Base-by-base conservation (phyloP, 2,329 filamentous ascomycete genomes). In the Sclerotinia subarctica region DNA sequence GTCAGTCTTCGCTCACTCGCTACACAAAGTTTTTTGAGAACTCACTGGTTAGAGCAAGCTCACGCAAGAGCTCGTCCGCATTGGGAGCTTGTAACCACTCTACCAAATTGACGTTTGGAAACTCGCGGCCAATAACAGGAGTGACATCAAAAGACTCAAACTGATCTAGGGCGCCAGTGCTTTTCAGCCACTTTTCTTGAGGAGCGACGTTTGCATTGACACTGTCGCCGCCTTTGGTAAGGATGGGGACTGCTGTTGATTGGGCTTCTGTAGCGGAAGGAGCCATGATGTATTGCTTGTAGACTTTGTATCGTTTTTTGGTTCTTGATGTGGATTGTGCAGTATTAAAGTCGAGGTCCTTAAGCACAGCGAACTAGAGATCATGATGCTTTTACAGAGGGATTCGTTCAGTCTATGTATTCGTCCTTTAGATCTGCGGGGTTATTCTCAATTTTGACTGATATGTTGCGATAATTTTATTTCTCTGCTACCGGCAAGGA, bases 81-180 rank as follows among this genome's bases (percentile, higher is more conserved):
- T 84, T 81, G 0, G 79, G 74, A n/a, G 81, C 80, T 57, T 82
- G 77, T 19, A 86, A 76, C 19, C 81, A 79, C 38, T 85, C 81
- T 13, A 79, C 78, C 3, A 84, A 76, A 68, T 82, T 79, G 38
- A 78, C 71, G 47, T 72, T 64, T 8, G 78, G 73, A 70, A 80
- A 84, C 69, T 84, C 82, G n/a, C 79, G 78, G 0, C 82, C 82
- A 66, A 83, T 82, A 32, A 81, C 76, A 0, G 82, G 82, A 1
- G 82, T 83, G 5, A 80, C 74, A 44, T 83, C 81, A 53, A 77
- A 72, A 42, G 70, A 66, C 64, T 76, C 72, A 69, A 71, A 75
- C 13, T 72, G 63, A n/a, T 77, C 73, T 38, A 77, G 64, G 15
- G 63, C 69, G 11, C 76, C 75, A n/a, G 70, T 74, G 17, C 69